phyloP scores from a whole-genome alignment of 2,329 filamentous ascomycete species.

The Colletotrichum sidae region DNA sequence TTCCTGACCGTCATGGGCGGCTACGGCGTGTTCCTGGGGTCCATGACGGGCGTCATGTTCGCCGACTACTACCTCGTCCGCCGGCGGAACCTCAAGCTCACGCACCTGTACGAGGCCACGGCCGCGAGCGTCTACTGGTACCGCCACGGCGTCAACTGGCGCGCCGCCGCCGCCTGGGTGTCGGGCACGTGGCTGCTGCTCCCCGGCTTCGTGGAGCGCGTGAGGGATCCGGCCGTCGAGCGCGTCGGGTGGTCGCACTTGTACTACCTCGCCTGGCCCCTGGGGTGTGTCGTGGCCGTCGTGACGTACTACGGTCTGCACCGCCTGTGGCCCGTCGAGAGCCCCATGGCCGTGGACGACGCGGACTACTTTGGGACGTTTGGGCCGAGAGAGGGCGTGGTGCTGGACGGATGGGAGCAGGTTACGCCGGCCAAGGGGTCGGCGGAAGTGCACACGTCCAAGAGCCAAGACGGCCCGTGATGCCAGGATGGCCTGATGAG shows the following conservation, averaged over 20 bases:
- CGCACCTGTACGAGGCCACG: conserved; percentile 46
- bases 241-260: conserved; percentile 43
- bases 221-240: conserved; percentile 31
- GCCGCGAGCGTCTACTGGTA: conserved; percentile 42
- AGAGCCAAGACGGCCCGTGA: not conserved
- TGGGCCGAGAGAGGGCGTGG: conserved; percentile 26
- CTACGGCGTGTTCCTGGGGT: conserved; percentile 49
- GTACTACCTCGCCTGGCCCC: conserved; percentile 43
- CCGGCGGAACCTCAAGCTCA: conserved; percentile 48
- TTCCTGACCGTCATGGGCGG: conserved; percentile 46
- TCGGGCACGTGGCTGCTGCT: conserved; percentile 40
- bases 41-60: conserved; percentile 51
- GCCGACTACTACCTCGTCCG: conserved; percentile 49
- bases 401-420: conserved; percentile 11
- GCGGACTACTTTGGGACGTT: conserved; percentile 45
- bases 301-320: conserved; percentile 39
- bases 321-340: conserved; percentile 38
- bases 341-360: conserved; percentile 40
- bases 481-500: conserved; percentile 10
- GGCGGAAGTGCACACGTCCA: not conserved
- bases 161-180: conserved; percentile 38
- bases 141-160: conserved; percentile 40
- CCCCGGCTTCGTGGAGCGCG: conserved; percentile 41
- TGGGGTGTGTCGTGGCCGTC: conserved; percentile 39
- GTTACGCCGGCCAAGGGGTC: conserved; percentile 3